Base-by-base conservation (phyloP, 805 yeast species). In the Zygosaccharomyces rouxii region DNA sequence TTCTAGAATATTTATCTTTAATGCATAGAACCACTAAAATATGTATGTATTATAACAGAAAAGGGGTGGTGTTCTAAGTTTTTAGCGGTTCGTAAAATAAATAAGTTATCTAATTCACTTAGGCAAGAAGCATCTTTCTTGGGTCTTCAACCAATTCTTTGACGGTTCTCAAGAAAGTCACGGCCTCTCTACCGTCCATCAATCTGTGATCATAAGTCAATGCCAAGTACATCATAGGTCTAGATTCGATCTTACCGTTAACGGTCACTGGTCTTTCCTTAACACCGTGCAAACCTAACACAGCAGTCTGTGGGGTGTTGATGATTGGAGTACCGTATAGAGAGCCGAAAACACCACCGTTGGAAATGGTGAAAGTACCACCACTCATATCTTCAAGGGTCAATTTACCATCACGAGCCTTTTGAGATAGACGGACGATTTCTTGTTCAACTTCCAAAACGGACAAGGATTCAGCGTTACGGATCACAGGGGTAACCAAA, bases 171-270 rank as follows among this genome's bases (percentile, higher is more conserved):
- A 94, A 80, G 88, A 92, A 94, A 52, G 92, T 87, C 54, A 94
- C 99, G 49, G 97, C 98, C 76, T 94, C 99, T 75, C 98, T 88
- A 61, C 99, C 99, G 69, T 94, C 99, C 68, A 94, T 77, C 68
- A 94, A 83, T 78, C 99, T 86, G 77, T 94, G 99, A 70, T 94
- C 99, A 71, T 94, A 94, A 50, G 99, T 92, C 71, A 94, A 84
- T 47, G 99, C 99, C 64, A 94, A 75, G 80, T 94, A 94, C 99
- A 94, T 94, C 98, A 94, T 92, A 70, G 99, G 99, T 78, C 98
- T 86, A 39, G 92, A 80, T 59, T 87, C 99, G 60, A 94, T 79
- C 78, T 92, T 90, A 48, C 99, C 99, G 61, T 94, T 84, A 51
- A 94, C 89, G 51, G 92, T 92, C 52, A 94, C 96, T 39, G 98